A percentile compares a stretch with the other conserved stretches of the same genome.
These are phyloP conservation scores for Suillus discolor DNA, from an alignment of 768 basidiomycete genomes.

Conservation along the genomic window DNA sequence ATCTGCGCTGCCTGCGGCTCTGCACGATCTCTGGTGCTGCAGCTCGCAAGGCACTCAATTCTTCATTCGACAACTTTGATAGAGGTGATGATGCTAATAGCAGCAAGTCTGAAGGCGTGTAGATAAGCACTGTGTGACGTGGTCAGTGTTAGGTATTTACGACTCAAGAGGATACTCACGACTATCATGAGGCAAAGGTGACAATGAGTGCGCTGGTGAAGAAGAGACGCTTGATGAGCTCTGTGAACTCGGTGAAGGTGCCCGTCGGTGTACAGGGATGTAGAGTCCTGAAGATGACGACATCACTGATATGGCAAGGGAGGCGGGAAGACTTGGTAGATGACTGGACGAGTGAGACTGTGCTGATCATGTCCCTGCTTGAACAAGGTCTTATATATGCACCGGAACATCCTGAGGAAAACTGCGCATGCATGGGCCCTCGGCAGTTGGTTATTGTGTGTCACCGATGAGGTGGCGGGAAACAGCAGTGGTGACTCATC, in stretches of 20 bases:
- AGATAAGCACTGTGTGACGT: conserved; percentile 17
- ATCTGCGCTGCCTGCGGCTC: conserved; percentile 30
- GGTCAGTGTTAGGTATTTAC: not conserved
- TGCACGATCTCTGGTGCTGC: conserved; percentile 30
- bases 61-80: conserved; percentile 11
- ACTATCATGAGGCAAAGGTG: conserved; percentile 7
- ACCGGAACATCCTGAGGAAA: conserved; percentile 4
- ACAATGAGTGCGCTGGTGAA: conserved; percentile 15
- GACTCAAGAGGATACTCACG: conserved; percentile 9
- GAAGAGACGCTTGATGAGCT: conserved; percentile 15
- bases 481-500: conserved; percentile 3
- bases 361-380: not conserved
- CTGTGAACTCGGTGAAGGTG: conserved; percentile 16
- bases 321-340: conserved; percentile 10
- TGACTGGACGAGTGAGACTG: not conserved
- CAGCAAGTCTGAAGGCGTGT: conserved; percentile 32
- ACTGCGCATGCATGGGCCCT: not conserved
- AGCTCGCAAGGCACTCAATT: conserved; percentile 16
- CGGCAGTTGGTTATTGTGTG: conserved; percentile 9
- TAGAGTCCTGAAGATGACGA: conserved; percentile 35
- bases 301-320: conserved; percentile 23
- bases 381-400: conserved; percentile 9
- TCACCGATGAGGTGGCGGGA: not conserved
- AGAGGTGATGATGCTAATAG: conserved; percentile 26
- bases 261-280: conserved; percentile 44